Evolutionary conservation across 169 alveolate species (phyloP).

Genomic region (Cryptosporidium meleagridis): DNA sequence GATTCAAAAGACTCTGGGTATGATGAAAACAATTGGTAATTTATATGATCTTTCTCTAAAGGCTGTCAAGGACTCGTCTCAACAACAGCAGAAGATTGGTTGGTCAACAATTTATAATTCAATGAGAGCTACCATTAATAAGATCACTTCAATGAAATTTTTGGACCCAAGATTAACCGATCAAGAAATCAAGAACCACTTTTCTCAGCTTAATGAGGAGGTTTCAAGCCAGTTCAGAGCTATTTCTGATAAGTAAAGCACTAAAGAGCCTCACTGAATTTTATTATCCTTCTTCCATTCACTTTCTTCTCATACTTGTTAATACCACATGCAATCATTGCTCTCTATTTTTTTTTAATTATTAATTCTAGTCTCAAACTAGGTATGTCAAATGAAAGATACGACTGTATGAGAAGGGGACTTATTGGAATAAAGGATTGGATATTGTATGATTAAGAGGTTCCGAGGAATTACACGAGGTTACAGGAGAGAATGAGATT

Average conservation of each 20-base stretch:
- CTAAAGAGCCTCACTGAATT: neutral
- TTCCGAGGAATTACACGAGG: neutral
- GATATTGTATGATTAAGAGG: neutral
- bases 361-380: neutral
- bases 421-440: no score
- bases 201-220: slow-evolving; percentile 78
- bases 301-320: no score
- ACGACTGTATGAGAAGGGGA: no score
- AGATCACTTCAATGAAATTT: slow-evolving; percentile 92
- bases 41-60: slow-evolving; percentile 93
- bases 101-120: slow-evolving; percentile 93
- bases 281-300: neutral
- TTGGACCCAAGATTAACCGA: slow-evolving; percentile 85
- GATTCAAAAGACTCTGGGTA: slow-evolving; percentile 94
- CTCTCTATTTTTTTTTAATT: neutral
- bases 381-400: neutral
- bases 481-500: no score
- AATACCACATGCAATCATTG: neutral
- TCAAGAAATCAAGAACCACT: slow-evolving; percentile 82
- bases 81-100: slow-evolving; percentile 88
- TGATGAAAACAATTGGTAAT: slow-evolving; percentile 95
- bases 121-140: slow-evolving; percentile 90
- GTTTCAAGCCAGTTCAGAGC: slow-evolving; percentile 79
- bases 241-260: slow-evolving; percentile 48
- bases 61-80: slow-evolving; percentile 88